Evolutionary conservation across 495 filamentous ascomycete species (phyloP).

Genomic region (Cercophora newfieldiana): DNA sequence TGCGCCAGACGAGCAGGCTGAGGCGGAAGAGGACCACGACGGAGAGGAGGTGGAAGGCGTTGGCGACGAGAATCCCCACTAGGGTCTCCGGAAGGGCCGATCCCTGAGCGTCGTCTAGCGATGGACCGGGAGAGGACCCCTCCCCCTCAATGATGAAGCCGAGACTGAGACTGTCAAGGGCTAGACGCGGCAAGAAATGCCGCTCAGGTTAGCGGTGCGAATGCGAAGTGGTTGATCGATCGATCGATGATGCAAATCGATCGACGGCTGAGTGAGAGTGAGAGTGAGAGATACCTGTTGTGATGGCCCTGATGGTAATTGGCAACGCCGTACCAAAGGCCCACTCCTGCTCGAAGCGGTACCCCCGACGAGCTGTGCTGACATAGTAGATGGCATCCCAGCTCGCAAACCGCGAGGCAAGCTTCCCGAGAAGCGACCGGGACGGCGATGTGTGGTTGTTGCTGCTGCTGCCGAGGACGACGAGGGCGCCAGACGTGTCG

Average conservation of each 20-base stretch:
- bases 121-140: not conserved
- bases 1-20: slow-evolving; percentile 44
- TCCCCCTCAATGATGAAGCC: slow-evolving; percentile 5
- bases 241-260: not conserved
- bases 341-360: slow-evolving; percentile 94
- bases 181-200: slow-evolving; percentile 3
- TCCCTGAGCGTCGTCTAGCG: not conserved
- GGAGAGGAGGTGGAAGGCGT: slow-evolving; percentile 72
- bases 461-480: slow-evolving; percentile 36
- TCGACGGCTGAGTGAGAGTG: not conserved
- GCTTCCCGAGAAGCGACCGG: slow-evolving; percentile 10
- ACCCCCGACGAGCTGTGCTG: slow-evolving; percentile 65
- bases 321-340: slow-evolving; percentile 79
- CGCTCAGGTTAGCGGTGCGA: not conserved
- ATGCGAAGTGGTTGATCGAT: not conserved
- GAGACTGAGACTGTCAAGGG: slow-evolving; percentile 12
- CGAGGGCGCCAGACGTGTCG: slow-evolving; percentile 79
- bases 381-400: slow-evolving; percentile 95
- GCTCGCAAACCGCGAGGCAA: slow-evolving; percentile 62
- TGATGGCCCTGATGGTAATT: slow-evolving; percentile 44
- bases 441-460: slow-evolving; percentile 62
- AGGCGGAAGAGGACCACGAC: slow-evolving; percentile 69
- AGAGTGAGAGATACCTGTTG: slow-evolving; percentile 30
- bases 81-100: slow-evolving; percentile 33
- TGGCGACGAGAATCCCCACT: slow-evolving; percentile 64